These are phyloP conservation scores for Astrothelium macrocarpum DNA, from an alignment of 495 filamentous ascomycete species.

Conservation along the genomic window DNA sequence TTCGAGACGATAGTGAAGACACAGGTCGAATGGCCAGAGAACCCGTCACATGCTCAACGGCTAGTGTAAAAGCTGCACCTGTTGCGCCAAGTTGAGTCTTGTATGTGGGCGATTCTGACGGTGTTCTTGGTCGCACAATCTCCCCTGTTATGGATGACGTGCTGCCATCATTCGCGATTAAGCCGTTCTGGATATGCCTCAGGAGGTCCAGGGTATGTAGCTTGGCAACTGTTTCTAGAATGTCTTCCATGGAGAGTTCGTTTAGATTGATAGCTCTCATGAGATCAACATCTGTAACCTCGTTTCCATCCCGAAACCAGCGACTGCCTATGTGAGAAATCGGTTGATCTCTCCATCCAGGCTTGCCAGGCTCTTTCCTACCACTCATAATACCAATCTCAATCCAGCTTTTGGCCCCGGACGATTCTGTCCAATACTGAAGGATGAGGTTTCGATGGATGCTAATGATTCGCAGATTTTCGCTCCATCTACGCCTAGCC, in stretches of 20 bases:
- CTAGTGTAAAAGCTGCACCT: conserved; percentile 7
- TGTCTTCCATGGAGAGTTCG: conserved; percentile 58
- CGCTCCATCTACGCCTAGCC: conserved; percentile 58
- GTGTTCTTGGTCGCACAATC: conserved; percentile 44
- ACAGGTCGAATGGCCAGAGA: conserved; percentile 18
- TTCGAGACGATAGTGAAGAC: not conserved
- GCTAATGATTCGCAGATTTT: conserved; percentile 61
- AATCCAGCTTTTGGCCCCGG: conserved; percentile 73
- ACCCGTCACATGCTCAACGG: conserved; percentile 20
- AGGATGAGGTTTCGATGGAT: conserved; percentile 70
- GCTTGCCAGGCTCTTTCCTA: conserved; percentile 36
- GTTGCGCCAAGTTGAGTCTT: conserved; percentile 8
- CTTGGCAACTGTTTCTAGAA: conserved; percentile 65
- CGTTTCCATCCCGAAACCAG: conserved; percentile 76
- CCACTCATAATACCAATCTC: conserved; percentile 72
- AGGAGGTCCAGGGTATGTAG: conserved; percentile 62
- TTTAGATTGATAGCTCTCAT: conserved; percentile 46
- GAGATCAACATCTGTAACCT: conserved; percentile 56
- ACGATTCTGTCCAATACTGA: conserved; percentile 75
- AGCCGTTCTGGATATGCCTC: conserved; percentile 44
- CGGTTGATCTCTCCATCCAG: conserved; percentile 20
- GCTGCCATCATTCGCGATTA: conserved; percentile 43
- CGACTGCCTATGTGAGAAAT: conserved; percentile 53
- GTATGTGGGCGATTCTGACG: conserved; percentile 36
- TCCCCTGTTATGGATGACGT: conserved; percentile 42